Evolutionary conservation across 1,284 basidiomycete genomes (phyloP).

Genomic region (Melampsora larici-populina): DNA sequence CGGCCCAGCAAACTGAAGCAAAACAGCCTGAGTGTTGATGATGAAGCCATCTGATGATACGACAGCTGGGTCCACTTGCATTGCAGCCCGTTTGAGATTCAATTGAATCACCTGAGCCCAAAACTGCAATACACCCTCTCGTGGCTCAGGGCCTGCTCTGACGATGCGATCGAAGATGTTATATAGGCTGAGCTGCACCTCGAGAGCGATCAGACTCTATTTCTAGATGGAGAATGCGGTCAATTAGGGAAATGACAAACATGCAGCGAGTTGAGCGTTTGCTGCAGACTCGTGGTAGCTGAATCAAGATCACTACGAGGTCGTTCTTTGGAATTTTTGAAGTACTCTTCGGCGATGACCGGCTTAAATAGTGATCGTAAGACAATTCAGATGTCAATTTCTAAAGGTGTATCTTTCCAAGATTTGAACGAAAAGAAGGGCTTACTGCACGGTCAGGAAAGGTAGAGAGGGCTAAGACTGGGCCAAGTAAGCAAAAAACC

Average conservation of each 20-base stretch:
- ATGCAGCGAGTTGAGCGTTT: constrained; percentile 75
- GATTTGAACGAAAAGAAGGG: constrained; percentile 4
- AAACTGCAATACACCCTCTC: constrained; percentile 80
- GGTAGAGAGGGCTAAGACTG: constrained; percentile 73
- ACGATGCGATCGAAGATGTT: constrained; percentile 84
- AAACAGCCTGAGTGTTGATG: constrained; percentile 78
- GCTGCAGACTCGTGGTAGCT: constrained; percentile 74
- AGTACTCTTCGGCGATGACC: constrained; percentile 71
- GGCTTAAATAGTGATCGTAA: constrained; percentile 60
- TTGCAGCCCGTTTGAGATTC: constrained; percentile 81
- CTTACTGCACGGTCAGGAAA: constrained; percentile 61
- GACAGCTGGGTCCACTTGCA: constrained; percentile 80
- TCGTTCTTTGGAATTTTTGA: constrained; percentile 75
- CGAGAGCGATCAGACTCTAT: not conserved
- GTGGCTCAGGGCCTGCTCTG: constrained; percentile 70
- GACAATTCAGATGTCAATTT: not conserved
- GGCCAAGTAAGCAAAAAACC: constrained; percentile 71
- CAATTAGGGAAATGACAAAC: constrained; percentile 54
- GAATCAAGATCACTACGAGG: constrained; percentile 73
- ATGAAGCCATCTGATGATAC: constrained; percentile 91
- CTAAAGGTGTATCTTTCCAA: constrained; percentile 29
- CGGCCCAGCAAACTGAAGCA: constrained; percentile 87
- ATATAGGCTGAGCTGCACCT: constrained; percentile 69
- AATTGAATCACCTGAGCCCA: constrained; percentile 71
- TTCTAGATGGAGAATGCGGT: not conserved